Base-by-base conservation (phyloP, 371 early-diverging fungal genomes). In the Rhizopus microsporus region DNA sequence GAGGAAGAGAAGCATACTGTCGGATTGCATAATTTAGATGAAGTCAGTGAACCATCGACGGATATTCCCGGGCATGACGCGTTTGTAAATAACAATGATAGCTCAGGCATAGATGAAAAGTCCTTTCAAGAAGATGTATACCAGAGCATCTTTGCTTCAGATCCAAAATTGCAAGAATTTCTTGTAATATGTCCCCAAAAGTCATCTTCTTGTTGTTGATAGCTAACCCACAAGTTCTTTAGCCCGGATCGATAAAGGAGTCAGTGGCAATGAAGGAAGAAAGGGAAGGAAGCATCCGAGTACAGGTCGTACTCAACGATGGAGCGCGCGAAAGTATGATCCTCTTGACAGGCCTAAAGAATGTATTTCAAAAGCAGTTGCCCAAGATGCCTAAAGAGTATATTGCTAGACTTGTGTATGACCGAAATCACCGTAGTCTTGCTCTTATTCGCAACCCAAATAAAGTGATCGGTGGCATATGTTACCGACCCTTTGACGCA, bases 301-400 rank as follows among this genome's bases (percentile, higher is more conserved):
- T 92, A 57, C 74, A 84, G 15, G 88, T 92, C 4, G 93, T 93
- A 9, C 65, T 64, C 29, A 95, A 95, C 60, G 96, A 97, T 69
- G 87, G 86, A 5, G 54, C 72, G 4, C 82, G 85, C 8, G 87
- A 90, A 37, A 88, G 87, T 47, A 90, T 95, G 89, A 89, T 92
- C 5, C 73, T 95, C 16, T 77, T 99, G 59, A 93, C 99, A 1
- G 94, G 93, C 16, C 78, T 99, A 51, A 98, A 98, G 73, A 93
- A 90, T 65, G 89, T 99, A 40, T 98, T 99, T 72, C 97, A 98
- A 73, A 93, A 92, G 60, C 99, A 99, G 71, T 80, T 99, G 54
- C 99, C 99, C 13, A 99, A 98, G 62, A 99, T 99, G 99, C 99
- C 99, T 7, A 91, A 92, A 68, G 99, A 99, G 63, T 99, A 99